Conservation (phyloP, 495 filamentous ascomycete genomes). For the Jackrogersella minutella region DNA sequence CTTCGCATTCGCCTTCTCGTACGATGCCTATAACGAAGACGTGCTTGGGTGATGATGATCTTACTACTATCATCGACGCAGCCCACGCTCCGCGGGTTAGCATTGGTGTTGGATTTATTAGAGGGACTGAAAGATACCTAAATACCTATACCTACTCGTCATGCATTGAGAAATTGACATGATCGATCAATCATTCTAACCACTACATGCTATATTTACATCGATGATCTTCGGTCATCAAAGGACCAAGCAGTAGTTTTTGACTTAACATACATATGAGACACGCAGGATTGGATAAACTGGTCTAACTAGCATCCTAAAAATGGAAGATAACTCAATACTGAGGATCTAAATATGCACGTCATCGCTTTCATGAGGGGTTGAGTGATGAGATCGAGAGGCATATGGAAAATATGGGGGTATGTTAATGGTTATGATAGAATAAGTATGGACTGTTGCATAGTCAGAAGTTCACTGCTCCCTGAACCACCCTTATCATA, state of each 20-base stretch:
- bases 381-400: too few relatives aligned
- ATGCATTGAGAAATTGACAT: background rate
- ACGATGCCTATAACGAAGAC: background rate
- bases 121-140: conserved; percentile 11
- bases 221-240: background rate
- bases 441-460: too few relatives aligned
- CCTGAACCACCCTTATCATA: too few relatives aligned
- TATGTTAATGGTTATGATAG: too few relatives aligned
- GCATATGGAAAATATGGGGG: too few relatives aligned
- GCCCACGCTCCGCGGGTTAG: conserved; percentile 11
- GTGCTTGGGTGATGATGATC: conserved; percentile 15
- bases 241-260: background rate
- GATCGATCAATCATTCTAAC: conserved; percentile 1
- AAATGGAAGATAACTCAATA: too few relatives aligned
- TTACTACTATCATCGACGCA: conserved; percentile 27
- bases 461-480: too few relatives aligned
- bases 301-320: background rate
- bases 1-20: background rate
- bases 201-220: background rate
- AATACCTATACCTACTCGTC: background rate
- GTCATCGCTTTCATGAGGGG: too few relatives aligned
- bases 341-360: too few relatives aligned
- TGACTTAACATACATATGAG: background rate
- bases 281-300: background rate
- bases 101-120: background rate